phyloP scores from a whole-genome alignment of 495 filamentous ascomycete genomes.

The Cercophora scortea region DNA sequence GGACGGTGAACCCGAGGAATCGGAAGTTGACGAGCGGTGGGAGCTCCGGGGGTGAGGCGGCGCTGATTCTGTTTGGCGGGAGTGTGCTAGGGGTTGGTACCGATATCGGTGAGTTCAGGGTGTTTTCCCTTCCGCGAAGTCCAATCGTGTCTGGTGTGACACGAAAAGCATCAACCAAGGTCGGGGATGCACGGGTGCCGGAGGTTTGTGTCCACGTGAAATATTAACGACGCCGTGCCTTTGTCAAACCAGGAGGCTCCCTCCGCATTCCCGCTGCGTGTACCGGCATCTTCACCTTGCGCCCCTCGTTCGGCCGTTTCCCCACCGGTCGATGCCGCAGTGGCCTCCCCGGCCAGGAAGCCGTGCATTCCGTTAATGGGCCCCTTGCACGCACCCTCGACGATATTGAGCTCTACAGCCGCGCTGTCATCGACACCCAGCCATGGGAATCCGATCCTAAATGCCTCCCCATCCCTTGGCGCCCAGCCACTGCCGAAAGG shows the following conservation, averaged over 20 bases:
- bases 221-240: too few relatives aligned
- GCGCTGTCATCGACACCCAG: neutral
- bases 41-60: slow-evolving; percentile 54
- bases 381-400: neutral
- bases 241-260: slow-evolving; percentile 43
- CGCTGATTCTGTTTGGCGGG: slow-evolving; percentile 37
- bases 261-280: slow-evolving; percentile 39
- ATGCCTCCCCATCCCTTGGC: slow-evolving; percentile 37
- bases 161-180: too few relatives aligned
- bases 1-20: slow-evolving; percentile 48
- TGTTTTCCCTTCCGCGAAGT: slow-evolving; percentile 32
- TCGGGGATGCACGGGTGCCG: too few relatives aligned
- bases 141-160: too few relatives aligned
- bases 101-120: slow-evolving; percentile 62
- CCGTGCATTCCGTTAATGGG: neutral
- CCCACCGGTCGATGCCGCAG: neutral
- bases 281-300: neutral
- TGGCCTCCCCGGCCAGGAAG: neutral
- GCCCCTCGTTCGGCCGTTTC: neutral
- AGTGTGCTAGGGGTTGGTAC: slow-evolving; percentile 47
- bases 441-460: slow-evolving; percentile 18
- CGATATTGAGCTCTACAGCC: neutral
- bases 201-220: too few relatives aligned
- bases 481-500: slow-evolving; percentile 21
- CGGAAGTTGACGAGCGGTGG: slow-evolving; percentile 55